Percentiles rank a stretch among this genome's conserved stretches.
phyloP scores from a whole-genome alignment of 352 stramenopile genomes.

The Thalassiosira exigua region DNA sequence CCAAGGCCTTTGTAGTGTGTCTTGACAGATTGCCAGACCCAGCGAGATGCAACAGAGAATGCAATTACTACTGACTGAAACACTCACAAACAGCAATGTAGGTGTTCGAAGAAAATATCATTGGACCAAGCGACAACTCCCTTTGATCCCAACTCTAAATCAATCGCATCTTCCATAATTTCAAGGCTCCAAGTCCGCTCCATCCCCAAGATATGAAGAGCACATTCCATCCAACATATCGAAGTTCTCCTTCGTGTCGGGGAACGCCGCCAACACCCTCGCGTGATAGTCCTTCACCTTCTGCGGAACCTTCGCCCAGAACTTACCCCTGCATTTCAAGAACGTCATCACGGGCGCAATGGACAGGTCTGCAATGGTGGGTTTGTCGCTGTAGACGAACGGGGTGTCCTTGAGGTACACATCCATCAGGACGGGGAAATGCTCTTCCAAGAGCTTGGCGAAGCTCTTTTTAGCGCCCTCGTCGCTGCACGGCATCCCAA shows the following conservation, averaged over 20 bases:
- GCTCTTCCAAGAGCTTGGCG: conserved; percentile 28
- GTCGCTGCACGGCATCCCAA: conserved; percentile 33
- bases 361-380: conserved; percentile 52
- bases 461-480: conserved; percentile 46
- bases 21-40: too few species aligned
- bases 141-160: too few species aligned
- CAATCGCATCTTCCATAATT: too few species aligned
- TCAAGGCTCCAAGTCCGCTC: conserved; percentile 47
- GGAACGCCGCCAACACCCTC: conserved; percentile 48
- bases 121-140: too few species aligned
- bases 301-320: conserved; percentile 39
- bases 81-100: too few species aligned
- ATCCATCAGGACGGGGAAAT: conserved; percentile 46
- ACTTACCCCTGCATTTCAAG: conserved; percentile 50
- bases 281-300: conserved; percentile 54
- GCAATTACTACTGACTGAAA: too few species aligned
- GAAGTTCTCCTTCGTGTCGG: conserved; percentile 42
- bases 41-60: too few species aligned
- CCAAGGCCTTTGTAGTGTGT: too few species aligned
- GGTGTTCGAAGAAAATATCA: too few species aligned
- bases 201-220: conserved; percentile 33
- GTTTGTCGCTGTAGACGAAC: conserved; percentile 48
- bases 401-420: conserved; percentile 44
- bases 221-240: conserved; percentile 46
- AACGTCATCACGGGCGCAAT: conserved; percentile 43